Conservation (phyloP, 805 yeast genomes). For the Ogataea pilisensis region DNA sequence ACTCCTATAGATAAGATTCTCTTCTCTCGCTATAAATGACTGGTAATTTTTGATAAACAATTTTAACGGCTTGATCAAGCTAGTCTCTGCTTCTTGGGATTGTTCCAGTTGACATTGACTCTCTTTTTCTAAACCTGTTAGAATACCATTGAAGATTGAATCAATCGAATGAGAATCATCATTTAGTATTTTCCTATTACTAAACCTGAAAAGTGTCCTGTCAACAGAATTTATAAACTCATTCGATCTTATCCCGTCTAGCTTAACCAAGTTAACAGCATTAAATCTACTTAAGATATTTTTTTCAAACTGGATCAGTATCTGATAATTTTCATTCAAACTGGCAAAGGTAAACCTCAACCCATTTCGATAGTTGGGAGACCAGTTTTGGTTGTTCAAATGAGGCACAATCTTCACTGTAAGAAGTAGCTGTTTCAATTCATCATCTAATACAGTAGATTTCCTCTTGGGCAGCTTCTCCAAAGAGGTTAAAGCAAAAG, state of each 20-base stretch:
- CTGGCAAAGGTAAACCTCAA: constrained; percentile 6
- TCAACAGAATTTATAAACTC: constrained; percentile 4
- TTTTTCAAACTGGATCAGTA: constrained; percentile 6
- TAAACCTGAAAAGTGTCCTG: constrained; percentile 1
- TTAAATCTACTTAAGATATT: constrained; percentile 4
- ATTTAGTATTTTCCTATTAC: not conserved
- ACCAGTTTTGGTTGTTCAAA: constrained; percentile 14
- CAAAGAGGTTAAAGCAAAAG: too few relatives aligned
- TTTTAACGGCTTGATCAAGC: constrained; percentile 6
- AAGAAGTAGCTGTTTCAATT: too few relatives aligned
- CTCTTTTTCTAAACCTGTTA: constrained; percentile 1
- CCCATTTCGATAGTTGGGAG: constrained; percentile 12
- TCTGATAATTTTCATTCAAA: constrained; percentile 5
- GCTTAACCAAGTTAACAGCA: constrained; percentile 1
- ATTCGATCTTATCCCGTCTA: constrained; percentile 1
- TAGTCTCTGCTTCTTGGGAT: constrained; percentile 2
- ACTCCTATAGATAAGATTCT: not conserved
- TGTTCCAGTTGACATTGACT: constrained; percentile 1
- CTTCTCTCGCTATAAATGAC: constrained; percentile 5
- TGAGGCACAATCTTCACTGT: constrained; percentile 4
- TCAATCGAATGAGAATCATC: not conserved
- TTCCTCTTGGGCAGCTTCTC: too few relatives aligned
- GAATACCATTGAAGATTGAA: constrained; percentile 1
- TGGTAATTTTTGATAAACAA: constrained; percentile 7
- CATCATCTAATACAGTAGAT: too few relatives aligned